phyloP scores from a whole-genome alignment of 2,329 filamentous ascomycete species.

The Exophiala sp. region DNA sequence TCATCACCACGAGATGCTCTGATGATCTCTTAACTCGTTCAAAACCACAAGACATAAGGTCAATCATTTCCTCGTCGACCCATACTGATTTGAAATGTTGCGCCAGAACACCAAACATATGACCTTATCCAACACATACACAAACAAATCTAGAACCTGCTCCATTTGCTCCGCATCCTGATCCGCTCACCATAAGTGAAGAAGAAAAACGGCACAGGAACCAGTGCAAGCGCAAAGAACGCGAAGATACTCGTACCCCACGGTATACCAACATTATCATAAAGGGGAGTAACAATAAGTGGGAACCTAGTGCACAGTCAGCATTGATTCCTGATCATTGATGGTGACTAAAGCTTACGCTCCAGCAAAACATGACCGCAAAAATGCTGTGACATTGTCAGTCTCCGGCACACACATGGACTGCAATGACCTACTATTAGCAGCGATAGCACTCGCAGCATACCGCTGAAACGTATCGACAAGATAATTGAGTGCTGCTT shows the following conservation, averaged over 20 bases:
- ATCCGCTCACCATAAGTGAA: conserved; percentile 42
- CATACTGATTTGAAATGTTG: too few relatives aligned
- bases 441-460: conserved; percentile 42
- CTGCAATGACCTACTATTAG: conserved; percentile 33
- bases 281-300: conserved; percentile 47
- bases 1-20: too few relatives aligned
- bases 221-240: conserved; percentile 44
- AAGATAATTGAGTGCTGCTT: conserved; percentile 42
- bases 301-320: conserved; percentile 35
- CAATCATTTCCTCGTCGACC: too few relatives aligned
- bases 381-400: conserved; percentile 32
- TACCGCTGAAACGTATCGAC: conserved; percentile 44
- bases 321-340: background rate
- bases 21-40: too few relatives aligned
- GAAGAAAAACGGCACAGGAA: conserved; percentile 45
- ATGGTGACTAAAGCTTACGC: conserved; percentile 23
- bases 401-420: background rate
- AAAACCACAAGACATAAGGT: too few relatives aligned
- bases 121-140: too few relatives aligned
- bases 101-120: too few relatives aligned
- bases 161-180: conserved; percentile 40
- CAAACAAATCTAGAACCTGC: conserved; percentile 8
- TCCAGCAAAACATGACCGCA: conserved; percentile 47
- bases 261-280: conserved; percentile 44
- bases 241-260: conserved; percentile 48